Evolutionary conservation across 2,329 filamentous ascomycete species (phyloP).

Genomic region (Ophiostoma sp.): DNA sequence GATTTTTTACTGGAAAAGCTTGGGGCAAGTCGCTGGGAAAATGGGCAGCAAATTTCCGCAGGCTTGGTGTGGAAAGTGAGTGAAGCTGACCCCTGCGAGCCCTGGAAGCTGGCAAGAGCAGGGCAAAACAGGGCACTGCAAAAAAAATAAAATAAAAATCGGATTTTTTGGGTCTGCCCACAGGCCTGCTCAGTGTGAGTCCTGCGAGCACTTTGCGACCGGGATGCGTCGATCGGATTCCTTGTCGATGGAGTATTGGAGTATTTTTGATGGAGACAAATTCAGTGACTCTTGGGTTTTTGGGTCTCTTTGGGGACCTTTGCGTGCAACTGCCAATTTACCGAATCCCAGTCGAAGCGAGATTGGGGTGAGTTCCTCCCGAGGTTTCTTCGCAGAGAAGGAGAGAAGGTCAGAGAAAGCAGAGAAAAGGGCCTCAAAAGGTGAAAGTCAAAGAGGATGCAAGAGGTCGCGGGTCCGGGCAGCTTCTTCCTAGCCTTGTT

Average conservation of each 20-base stretch:
- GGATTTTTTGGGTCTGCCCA: neutral
- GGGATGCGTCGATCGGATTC: constrained; percentile 27
- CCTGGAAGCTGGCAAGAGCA: neutral
- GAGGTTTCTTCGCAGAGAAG: neutral
- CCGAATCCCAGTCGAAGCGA: constrained; percentile 24
- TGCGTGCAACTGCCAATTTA: constrained; percentile 23
- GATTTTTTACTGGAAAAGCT: neutral
- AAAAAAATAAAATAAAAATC: too few relatives aligned
- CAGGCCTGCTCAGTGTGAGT: neutral
- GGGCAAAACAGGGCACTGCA: constrained; percentile 3
- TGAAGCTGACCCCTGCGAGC: neutral
- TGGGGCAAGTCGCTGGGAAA: neutral
- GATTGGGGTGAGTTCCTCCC: constrained; percentile 6
- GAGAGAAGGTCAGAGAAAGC: neutral
- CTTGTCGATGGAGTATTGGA: constrained; percentile 11
- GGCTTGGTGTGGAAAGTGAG: constrained; percentile 1
- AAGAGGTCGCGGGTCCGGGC: neutral
- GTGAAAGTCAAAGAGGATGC: neutral
- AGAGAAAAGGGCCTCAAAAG: neutral
- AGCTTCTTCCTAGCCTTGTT: neutral
- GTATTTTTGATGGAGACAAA: neutral
- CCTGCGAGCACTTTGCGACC: constrained; percentile 17
- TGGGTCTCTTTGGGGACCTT: neutral
- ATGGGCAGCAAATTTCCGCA: constrained; percentile 14
- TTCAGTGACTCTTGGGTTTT: neutral